phyloP scores from a whole-genome alignment of 805 yeast genomes.

The Saturnispora silvae region DNA sequence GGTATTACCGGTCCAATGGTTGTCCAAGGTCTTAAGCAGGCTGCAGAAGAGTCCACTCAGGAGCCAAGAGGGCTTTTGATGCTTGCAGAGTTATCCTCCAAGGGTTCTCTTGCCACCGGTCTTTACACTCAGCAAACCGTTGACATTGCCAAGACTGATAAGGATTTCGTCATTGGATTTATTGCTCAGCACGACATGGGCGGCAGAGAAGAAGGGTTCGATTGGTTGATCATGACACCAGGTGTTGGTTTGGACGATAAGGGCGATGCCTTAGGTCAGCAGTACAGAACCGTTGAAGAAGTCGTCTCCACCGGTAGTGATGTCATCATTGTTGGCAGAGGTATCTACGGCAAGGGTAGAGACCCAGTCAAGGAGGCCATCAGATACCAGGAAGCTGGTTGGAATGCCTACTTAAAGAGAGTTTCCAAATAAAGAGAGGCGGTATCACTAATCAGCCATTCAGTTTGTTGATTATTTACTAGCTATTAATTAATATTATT shows the following conservation, averaged over 20 bases:
- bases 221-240: slow-evolving; percentile 96
- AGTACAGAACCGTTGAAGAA: slow-evolving; percentile 83
- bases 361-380: slow-evolving; percentile 81
- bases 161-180: slow-evolving; percentile 89
- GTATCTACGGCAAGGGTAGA: slow-evolving; percentile 87
- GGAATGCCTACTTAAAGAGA: slow-evolving; percentile 71
- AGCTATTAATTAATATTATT: no score
- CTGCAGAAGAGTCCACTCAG: slow-evolving; percentile 54
- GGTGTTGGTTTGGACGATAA: slow-evolving; percentile 97
- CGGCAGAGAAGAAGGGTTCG: slow-evolving; percentile 73
- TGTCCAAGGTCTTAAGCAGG: slow-evolving; percentile 77
- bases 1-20: slow-evolving; percentile 95
- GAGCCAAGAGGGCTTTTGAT: slow-evolving; percentile 86
- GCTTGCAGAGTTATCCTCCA: slow-evolving; percentile 92
- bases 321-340: slow-evolving; percentile 96
- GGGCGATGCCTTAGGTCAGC: slow-evolving; percentile 94
- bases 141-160: slow-evolving; percentile 75
- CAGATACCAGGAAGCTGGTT: slow-evolving; percentile 87
- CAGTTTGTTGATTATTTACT: no score
- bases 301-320: slow-evolving; percentile 85
- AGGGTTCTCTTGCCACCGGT: slow-evolving; percentile 89
- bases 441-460: no score
- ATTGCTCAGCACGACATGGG: slow-evolving; percentile 90
- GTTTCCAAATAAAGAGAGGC: slow-evolving; percentile 4
- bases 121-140: slow-evolving; percentile 81